A percentile compares a stretch with the other conserved stretches of the same genome.
Evolutionary conservation across 345 rosid species (phyloP).

Genomic region (Eucalyptus viminalis): DNA sequence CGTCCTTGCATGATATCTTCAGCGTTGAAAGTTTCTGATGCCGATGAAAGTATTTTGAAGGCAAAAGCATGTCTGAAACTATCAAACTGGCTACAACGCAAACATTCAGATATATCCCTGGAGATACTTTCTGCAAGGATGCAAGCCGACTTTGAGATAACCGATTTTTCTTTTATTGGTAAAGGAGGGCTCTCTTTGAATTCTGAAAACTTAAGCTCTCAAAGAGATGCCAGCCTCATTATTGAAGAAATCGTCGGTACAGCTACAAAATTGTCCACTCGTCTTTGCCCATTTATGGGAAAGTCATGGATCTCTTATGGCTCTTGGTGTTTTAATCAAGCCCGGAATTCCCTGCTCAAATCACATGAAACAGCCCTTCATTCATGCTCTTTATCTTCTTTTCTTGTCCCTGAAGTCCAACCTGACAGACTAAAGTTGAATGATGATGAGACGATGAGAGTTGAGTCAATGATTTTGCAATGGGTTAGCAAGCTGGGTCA

Average conservation of each 20-base stretch:
- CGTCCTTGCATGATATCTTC: constrained; percentile 49
- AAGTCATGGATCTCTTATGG: constrained; percentile 95
- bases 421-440: constrained; percentile 61
- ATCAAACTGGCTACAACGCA: constrained; percentile 59
- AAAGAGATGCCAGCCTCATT: constrained; percentile 15
- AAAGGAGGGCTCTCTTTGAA: not conserved
- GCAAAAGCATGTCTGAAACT: constrained; percentile 90
- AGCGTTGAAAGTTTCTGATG: constrained; percentile 22
- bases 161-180: constrained; percentile 12
- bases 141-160: constrained; percentile 29
- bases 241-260: constrained; percentile 70
- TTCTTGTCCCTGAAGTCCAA: constrained; percentile 43
- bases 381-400: constrained; percentile 45
- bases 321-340: constrained; percentile 85
- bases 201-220: constrained; percentile 16
- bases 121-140: constrained; percentile 40
- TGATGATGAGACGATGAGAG: constrained; percentile 48
- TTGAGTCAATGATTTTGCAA: constrained; percentile 28
- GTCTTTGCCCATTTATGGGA: constrained; percentile 76
- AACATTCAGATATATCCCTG: constrained; percentile 27
- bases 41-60: constrained; percentile 45
- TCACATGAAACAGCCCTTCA: constrained; percentile 24
- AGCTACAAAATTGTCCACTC: constrained; percentile 65
- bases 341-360: constrained; percentile 27
- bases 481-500: constrained; percentile 20